A percentile compares a stretch with the other conserved stretches of the same genome.
These are phyloP conservation scores for Talaromyces marneffei DNA, from an alignment of 2,329 filamentous ascomycete species.

Conservation along the genomic window DNA sequence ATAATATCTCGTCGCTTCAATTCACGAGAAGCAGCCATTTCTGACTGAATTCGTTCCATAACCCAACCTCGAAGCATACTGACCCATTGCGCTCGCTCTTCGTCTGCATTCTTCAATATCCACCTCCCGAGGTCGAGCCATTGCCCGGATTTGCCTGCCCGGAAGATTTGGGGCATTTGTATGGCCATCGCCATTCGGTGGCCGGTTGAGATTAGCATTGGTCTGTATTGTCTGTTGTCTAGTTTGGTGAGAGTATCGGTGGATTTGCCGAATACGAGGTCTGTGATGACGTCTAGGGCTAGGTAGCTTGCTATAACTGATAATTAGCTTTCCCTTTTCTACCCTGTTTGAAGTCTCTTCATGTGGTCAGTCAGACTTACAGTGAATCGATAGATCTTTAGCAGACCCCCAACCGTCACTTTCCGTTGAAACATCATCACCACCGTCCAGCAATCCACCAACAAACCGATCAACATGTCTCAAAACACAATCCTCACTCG, in stretches of 20 bases:
- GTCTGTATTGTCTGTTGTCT: slow-evolving; percentile 7
- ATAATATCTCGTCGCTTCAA: slow-evolving; percentile 3
- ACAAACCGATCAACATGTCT: slow-evolving; percentile 5
- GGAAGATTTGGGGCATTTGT: slow-evolving; percentile 7
- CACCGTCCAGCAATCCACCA: not conserved
- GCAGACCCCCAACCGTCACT: not conserved
- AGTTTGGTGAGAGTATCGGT: slow-evolving; percentile 3
- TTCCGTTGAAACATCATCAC: not conserved
- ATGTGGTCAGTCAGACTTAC: not conserved
- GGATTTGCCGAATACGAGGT: slow-evolving; percentile 9
- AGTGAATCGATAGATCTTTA: slow-evolving; percentile 1
- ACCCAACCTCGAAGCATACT: slow-evolving; percentile 7
- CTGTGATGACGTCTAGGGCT: slow-evolving; percentile 4
- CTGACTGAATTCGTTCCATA: slow-evolving; percentile 4
- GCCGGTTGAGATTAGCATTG: slow-evolving; percentile 1
- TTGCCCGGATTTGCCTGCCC: slow-evolving; percentile 1
- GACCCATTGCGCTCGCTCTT: slow-evolving; percentile 7
- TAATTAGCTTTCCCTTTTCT: not conserved
- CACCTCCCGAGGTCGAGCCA: slow-evolving; percentile 8
- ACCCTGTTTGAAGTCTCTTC: not conserved
- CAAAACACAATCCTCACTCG: slow-evolving; percentile 5
- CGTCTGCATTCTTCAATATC: slow-evolving; percentile 3
- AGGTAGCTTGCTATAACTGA: slow-evolving; percentile 4
- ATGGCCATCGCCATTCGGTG: slow-evolving; percentile 9
- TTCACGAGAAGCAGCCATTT: not conserved